Base-by-base conservation (phyloP, 2,329 filamentous ascomycete genomes). In the Zopfia rhizophila region DNA sequence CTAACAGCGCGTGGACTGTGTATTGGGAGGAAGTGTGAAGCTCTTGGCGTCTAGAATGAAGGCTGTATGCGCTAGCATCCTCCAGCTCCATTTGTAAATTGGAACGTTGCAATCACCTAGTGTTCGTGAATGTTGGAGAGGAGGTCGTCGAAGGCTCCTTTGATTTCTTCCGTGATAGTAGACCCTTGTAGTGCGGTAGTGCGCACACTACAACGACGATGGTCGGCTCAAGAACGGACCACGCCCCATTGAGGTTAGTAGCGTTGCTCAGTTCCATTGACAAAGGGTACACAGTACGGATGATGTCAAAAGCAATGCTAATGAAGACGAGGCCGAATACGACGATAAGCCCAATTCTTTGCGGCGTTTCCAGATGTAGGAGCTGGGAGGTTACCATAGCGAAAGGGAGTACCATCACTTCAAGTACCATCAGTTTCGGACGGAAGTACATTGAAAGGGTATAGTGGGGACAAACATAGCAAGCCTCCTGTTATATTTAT, bases 121-220 rank as follows among this genome's bases (percentile, higher is more conserved):
- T n/a, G n/a, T n/a, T n/a, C n/a, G n/a, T n/a, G n/a, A n/a, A n/a
- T n/a, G n/a, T n/a, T n/a, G n/a, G n/a, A n/a, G n/a, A n/a, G n/a
- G n/a, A n/a, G 31, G 13, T 17, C 16, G 7, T 21, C 5, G 18
- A 35, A 35, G 18, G 14, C 31, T 32, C 11, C 4, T 7, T 18
- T 2, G n/a, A n/a, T 17, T 19, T 35, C 2, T 35, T 35, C 31
- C 31, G n/a, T 19, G 14, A 35, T 21, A 35, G 13, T 6, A 35
- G 16, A 21, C 14, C 14, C 18, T 35, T 35, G 31, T 53, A 55
- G 24, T 37, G 39, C 5, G 52, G 49, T 10, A 53, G 14, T 21
- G 52, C 49, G 31, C 49, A 53, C 7, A 55, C 45, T 8, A 49
- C 53, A 24, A 55, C 48, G 4, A 42, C 33, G 22, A 47, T 47